Percentiles rank a stretch among this genome's conserved stretches.
phyloP scores from a whole-genome alignment of 805 yeast species.

The Candida vaughaniae region DNA sequence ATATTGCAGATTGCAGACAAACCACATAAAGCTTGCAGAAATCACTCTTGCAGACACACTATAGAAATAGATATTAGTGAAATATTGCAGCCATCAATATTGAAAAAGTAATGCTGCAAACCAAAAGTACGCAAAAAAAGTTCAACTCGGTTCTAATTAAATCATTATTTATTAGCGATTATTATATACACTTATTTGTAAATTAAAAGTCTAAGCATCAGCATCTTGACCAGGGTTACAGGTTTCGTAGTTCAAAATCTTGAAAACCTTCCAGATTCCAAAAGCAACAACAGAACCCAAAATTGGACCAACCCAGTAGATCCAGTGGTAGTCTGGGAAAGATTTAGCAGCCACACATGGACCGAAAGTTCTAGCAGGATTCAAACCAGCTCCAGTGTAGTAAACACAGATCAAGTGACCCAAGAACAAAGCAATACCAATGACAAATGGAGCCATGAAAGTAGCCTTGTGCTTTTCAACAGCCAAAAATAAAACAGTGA shows the following conservation, averaged over 20 bases:
- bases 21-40: too few species aligned
- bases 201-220: slow-evolving; percentile 43
- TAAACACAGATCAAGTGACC: slow-evolving; percentile 79
- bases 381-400: slow-evolving; percentile 89
- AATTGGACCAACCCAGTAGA: slow-evolving; percentile 88
- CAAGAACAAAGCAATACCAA: slow-evolving; percentile 78
- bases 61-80: too few species aligned
- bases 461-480: slow-evolving; percentile 79
- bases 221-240: slow-evolving; percentile 67
- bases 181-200: too few species aligned
- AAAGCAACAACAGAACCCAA: slow-evolving; percentile 68
- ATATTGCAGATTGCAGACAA: too few species aligned
- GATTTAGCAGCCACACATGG: slow-evolving; percentile 70
- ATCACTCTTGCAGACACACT: too few species aligned
- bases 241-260: slow-evolving; percentile 60
- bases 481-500: slow-evolving; percentile 78
- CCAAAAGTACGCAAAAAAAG: too few species aligned
- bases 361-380: slow-evolving; percentile 89
- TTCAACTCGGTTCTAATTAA: too few species aligned
- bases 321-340: slow-evolving; percentile 87
- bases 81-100: too few species aligned
- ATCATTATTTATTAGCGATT: too few species aligned
- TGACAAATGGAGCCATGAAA: slow-evolving; percentile 75
- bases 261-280: slow-evolving; percentile 65
- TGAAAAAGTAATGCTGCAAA: too few species aligned